These are phyloP conservation scores for Tricholoma matsutake DNA, from an alignment of 768 basidiomycete species.

Conservation along the genomic window DNA sequence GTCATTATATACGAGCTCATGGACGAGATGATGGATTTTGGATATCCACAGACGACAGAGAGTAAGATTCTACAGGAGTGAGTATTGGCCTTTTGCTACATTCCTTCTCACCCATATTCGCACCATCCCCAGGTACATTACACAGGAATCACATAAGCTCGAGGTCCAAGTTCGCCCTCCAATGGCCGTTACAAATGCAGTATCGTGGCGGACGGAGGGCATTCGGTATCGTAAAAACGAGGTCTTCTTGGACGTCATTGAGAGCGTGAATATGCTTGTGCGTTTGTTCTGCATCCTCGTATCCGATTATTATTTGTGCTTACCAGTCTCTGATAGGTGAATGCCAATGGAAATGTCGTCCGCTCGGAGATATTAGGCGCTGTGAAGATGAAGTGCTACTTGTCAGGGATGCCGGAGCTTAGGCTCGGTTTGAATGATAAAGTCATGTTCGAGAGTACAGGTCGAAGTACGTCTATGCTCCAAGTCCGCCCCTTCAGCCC, in stretches of 20 bases:
- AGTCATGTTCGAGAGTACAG: slow-evolving; percentile 98
- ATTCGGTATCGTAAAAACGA: slow-evolving; percentile 98
- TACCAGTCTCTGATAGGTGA: slow-evolving; percentile 60
- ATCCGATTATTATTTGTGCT: not conserved
- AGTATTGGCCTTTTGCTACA: slow-evolving; percentile 23
- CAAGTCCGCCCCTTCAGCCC: not conserved
- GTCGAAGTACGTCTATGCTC: slow-evolving; percentile 67
- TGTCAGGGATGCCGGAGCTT: slow-evolving; percentile 99
- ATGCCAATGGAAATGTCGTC: slow-evolving; percentile 94
- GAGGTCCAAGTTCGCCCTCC: slow-evolving; percentile 92
- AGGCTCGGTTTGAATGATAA: slow-evolving; percentile 96
- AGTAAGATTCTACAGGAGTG: slow-evolving; percentile 98
- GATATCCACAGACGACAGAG: slow-evolving; percentile 98
- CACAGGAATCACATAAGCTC: slow-evolving; percentile 96
- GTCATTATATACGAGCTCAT: slow-evolving; percentile 98
- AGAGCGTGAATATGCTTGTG: slow-evolving; percentile 94
- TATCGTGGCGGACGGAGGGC: slow-evolving; percentile 97
- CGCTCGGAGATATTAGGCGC: slow-evolving; percentile 98
- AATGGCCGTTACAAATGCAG: slow-evolving; percentile 96
- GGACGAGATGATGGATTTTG: slow-evolving; percentile 99
- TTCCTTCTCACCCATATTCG: not conserved
- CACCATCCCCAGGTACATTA: slow-evolving; percentile 72
- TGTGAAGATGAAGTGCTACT: slow-evolving; percentile 99
- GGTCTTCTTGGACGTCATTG: slow-evolving; percentile 97
- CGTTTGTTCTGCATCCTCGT: slow-evolving; percentile 25